Evolutionary conservation across 768 basidiomycete species (phyloP), one percentile per base, ranked within the genome.

Genomic region (Amyloporia xantha): DNA sequence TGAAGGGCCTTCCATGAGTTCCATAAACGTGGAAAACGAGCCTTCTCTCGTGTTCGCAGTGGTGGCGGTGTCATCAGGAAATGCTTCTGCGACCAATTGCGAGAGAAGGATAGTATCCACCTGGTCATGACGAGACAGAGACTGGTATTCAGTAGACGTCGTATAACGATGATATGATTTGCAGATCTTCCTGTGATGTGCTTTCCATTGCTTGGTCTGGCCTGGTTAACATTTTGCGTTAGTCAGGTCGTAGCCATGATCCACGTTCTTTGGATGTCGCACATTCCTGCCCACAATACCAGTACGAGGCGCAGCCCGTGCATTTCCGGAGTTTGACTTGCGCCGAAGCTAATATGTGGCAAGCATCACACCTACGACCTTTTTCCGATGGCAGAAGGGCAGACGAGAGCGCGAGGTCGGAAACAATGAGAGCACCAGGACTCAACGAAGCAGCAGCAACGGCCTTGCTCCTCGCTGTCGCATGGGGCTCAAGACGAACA

Each of bases 201-300:
- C 56, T 33, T 72, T 73, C 88, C 88, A 91, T 47, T 88, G 79
- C 27, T 60, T 41, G n/a, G 49, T 66, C 60, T 91, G 88, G 65
- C 87, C 87, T 90, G 60, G 55, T 20, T 13, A 36, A 50, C 42
- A 41, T 48, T 5, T 17, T 5, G 41, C 5, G 24, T 26, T 10
- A 23, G 41, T 43, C 20, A 43, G 5, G 25, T 43, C 25, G 7
- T 24, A 10, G 5, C 25, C 7, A 46, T n/a, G n/a, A n/a, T n/a
- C n/a, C n/a, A 40, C 51, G 42, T 44, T 40, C 25, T 30, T 23
- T 42, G 13, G 20, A 6, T 9, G 45, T 58, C 77, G 63, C 62
- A 89, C 88, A 91, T 62, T 68, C 56, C 20, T 68, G 53, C 53
- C 75, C 73, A 56, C 88, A 91, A 59, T 91, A 91, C 77, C 79